These are phyloP conservation scores for Phenoliferia sp. DNA, from an alignment of 1,284 basidiomycete genomes.

Conservation along the genomic window DNA sequence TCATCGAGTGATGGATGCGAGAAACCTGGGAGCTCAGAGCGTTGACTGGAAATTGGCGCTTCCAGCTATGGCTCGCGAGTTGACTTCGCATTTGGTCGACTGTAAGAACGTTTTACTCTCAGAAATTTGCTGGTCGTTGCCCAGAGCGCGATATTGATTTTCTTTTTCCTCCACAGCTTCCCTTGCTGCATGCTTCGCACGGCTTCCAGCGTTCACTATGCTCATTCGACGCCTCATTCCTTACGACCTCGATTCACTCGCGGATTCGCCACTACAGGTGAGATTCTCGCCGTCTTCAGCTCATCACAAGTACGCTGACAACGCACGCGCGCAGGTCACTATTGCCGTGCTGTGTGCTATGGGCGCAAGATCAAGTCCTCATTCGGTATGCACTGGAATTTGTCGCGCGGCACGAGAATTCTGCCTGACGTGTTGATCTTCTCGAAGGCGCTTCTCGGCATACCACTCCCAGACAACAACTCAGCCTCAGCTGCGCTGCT, in stretches of 20 bases:
- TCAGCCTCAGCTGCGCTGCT: not conserved
- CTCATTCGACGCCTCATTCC: not conserved
- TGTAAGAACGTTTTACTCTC: not conserved
- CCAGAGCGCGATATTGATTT: no score
- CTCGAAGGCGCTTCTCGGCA: not conserved
- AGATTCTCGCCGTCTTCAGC: not conserved
- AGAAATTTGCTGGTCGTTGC: no score
- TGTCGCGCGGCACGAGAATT: not conserved
- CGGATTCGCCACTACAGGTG: not conserved
- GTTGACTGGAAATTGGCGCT: not conserved
- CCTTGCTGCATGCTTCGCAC: not conserved
- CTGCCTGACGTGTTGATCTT: not conserved
- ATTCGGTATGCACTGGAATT: not conserved
- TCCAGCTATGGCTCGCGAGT: not conserved
- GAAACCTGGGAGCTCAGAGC: not conserved
- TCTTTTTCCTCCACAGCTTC: not conserved
- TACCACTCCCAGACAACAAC: not conserved
- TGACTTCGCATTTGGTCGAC: not conserved
- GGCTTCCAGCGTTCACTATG: not conserved
- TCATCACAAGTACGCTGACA: not conserved
- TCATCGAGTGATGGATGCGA: not conserved
- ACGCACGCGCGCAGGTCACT: not conserved
- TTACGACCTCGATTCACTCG: not conserved
- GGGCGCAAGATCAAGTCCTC: not conserved
- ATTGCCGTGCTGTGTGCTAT: not conserved